Evolutionary conservation across 108 stramenopile species (phyloP), one percentile per base, ranked within the genome.

Genomic region (Cyclotella distinguenda): DNA sequence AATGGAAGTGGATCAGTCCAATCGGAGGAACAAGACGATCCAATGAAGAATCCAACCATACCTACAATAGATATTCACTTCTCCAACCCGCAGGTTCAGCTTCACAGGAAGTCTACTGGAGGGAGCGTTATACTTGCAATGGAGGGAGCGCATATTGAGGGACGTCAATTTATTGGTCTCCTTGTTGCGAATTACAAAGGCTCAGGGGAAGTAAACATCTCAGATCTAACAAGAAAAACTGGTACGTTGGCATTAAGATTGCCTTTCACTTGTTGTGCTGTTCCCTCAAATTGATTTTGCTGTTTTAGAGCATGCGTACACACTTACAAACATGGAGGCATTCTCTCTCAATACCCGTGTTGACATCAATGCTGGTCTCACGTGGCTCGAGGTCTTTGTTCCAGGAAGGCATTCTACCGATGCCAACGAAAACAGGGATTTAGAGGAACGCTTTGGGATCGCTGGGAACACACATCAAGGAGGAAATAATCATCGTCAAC

Each of bases 51-150:
- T 34, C 33, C 42, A 22, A 76, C 60, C 15, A 21, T 81, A n/a
- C 74, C 80, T 13, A 81, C 75, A 35, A 45, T 83, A 16, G 74
- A 83, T 60, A 46, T 83, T 22, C 78, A 77, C 50, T 77, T 83
- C 25, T 80, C 78, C 3, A 83, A 83, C 42, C 82, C 82, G 7
- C 82, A 83, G 44, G 33, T 83, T 13, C 82, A 83, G 31, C 70
- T 83, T 1, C 79, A 80, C 50, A 70, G 75, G 21, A 60, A 72
- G 19, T 40, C 46, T 40, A 82, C 81, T 18, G 69, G 66, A 2
- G 79, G 79, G 22, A 80, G 79, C 48, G 60, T 83, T 26, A 76
- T 83, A 25, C 50, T 83, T 32, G 78, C 79, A 48, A 79, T 79
- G 66, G 64, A 71, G 42, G 66, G 71, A 12, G 79, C 82, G 1